phyloP scores from a whole-genome alignment of 768 basidiomycete genomes.

The Lactarius trivialis region DNA sequence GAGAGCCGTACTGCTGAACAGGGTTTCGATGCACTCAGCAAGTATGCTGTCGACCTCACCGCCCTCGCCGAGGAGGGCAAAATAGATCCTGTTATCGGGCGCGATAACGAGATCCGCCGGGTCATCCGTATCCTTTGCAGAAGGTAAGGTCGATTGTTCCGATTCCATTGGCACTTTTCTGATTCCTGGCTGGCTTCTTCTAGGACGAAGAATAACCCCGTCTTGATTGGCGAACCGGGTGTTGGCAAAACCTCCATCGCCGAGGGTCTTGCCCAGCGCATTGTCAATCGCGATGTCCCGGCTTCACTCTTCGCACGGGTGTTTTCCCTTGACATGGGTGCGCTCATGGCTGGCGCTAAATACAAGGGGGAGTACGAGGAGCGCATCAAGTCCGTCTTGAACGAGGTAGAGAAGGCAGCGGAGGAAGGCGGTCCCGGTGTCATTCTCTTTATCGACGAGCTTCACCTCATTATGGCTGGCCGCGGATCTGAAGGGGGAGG shows the following conservation, averaged over 20 bases:
- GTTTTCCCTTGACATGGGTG: constrained; percentile 90
- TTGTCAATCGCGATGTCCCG: constrained; percentile 90
- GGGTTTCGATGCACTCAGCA: constrained; percentile 87
- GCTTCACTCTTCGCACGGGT: constrained; percentile 64
- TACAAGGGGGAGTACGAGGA: constrained; percentile 98
- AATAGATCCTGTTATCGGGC: constrained; percentile 91
- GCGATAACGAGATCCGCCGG: constrained; percentile 87
- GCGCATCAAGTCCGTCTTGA: constrained; percentile 85
- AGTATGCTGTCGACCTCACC: constrained; percentile 84
- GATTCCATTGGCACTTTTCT: not conserved
- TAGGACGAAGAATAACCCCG: constrained; percentile 96
- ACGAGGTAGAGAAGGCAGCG: constrained; percentile 86
- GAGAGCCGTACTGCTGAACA: constrained; percentile 85
- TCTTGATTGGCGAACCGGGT: constrained; percentile 90
- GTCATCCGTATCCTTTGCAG: constrained; percentile 77
- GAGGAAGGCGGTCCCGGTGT: constrained; percentile 64
- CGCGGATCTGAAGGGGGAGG: constrained; percentile 76
- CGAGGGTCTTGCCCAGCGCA: constrained; percentile 93
- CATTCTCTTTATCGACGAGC: constrained; percentile 92
- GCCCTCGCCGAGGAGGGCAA: constrained; percentile 86
- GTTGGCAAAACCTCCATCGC: constrained; percentile 95
- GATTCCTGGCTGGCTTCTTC: not conserved
- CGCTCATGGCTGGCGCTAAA: constrained; percentile 87
- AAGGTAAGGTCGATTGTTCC: constrained; percentile 37
- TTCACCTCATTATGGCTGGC: constrained; percentile 92